Evolutionary conservation across 2,329 filamentous ascomycete species (phyloP), one percentile per base, ranked within the genome.

Genomic region (Simplicillium aogashimaense): DNA sequence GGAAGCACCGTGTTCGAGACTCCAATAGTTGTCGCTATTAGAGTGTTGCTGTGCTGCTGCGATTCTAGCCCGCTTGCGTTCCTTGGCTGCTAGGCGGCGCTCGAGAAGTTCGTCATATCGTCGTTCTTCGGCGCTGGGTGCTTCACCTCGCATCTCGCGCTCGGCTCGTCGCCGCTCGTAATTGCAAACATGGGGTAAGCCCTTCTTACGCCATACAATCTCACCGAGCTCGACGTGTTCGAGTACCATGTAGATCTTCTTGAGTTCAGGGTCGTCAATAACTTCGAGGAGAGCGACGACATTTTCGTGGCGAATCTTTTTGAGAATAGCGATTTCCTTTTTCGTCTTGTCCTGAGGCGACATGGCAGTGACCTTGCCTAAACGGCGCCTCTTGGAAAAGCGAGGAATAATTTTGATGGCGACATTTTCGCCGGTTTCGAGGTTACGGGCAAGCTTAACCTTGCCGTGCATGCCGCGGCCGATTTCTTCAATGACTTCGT

Each of bases 321-420:
- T 98, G 53, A 98, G 70, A 43, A 98, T 97, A 56, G 92, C 92
- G 47, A 98, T 94, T 65, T 98, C 92, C 57, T 85, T 83, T 66
- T 95, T 95, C 42, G 86, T 87, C 67, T 89, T 90, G 60, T 86
- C 82, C 53, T 80, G 74, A 3, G 74, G 76, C 1, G 75, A 76
- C 53, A 66, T 63, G 45, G 77, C 75, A 2, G 73, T 80, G 41
- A 90, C 82, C 56, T 85, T 85, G 39, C 92, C 92, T n/a, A 98
- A 72, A 18, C 90, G 84, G 41, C 89, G 81, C 52, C 86, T 87
- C 66, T 94, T 95, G 39, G 90, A 94, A 57, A 92, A 95, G 30
- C 92, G 81, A 43, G 94, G 87, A 36, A 98, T 94, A 53, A 98
- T 98, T 67, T 98, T 98, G 72, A 98, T 95, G 42, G 92, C 92